Evolutionary conservation across 2,329 filamentous ascomycete species (phyloP).

Genomic region (Aspergillus brunneoviolaceus): DNA sequence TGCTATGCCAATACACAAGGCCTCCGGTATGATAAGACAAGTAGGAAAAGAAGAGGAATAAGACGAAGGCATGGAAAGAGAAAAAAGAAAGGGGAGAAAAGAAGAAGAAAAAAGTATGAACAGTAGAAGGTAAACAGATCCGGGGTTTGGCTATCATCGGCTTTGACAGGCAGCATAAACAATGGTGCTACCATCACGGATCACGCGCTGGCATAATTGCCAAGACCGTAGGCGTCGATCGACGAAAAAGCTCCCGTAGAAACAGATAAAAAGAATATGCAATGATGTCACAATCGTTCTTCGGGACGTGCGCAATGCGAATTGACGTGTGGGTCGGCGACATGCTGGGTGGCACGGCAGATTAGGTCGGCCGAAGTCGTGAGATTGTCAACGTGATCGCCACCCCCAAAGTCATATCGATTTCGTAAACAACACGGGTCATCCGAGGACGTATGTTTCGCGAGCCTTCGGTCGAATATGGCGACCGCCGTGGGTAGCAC

Average conservation of each 20-base stretch:
- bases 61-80: slow-evolving; percentile 18
- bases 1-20: slow-evolving; percentile 38
- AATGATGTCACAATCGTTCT: slow-evolving; percentile 26
- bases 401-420: slow-evolving; percentile 6
- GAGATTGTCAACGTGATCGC: slow-evolving; percentile 12
- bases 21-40: slow-evolving; percentile 21
- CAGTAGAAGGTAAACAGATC: slow-evolving; percentile 14
- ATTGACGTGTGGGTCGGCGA: background rate
- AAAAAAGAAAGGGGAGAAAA: slow-evolving; percentile 21
- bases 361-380: background rate
- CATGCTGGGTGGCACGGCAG: background rate
- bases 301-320: background rate
- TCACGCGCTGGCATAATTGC: slow-evolving; percentile 9
- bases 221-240: slow-evolving; percentile 19
- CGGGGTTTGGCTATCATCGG: background rate
- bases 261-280: background rate
- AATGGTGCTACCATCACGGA: background rate
- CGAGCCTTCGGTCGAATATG: background rate
- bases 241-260: slow-evolving; percentile 12
- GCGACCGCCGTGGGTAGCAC: background rate
- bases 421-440: slow-evolving; percentile 1
- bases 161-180: background rate
- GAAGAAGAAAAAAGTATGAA: slow-evolving; percentile 17
- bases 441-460: background rate
- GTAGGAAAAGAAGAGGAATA: slow-evolving; percentile 25